Evolutionary conservation across 495 filamentous ascomycete genomes (phyloP).

Genomic region (Hypoxylon rickii): DNA sequence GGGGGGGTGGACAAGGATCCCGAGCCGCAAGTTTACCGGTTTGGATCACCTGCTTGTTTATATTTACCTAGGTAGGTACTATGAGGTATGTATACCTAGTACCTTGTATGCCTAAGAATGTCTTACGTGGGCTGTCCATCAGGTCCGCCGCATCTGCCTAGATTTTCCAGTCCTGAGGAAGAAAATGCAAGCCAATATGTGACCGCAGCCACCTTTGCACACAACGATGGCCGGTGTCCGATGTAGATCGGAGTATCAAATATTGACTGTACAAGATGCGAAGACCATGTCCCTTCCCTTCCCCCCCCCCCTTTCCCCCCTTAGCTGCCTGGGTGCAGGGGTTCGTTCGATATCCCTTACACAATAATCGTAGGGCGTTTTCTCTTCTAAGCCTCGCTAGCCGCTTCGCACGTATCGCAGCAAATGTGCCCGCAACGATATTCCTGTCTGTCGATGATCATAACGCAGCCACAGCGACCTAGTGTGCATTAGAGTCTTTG

Average conservation of each 20-base stretch:
- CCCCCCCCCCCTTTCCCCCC: too few species aligned
- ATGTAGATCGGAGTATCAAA: too few species aligned
- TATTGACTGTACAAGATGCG: too few species aligned
- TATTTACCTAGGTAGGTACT: too few species aligned
- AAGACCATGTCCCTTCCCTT: too few species aligned
- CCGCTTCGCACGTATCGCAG: constrained; percentile 42
- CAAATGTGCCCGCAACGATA: constrained; percentile 49
- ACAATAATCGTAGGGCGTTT: not conserved
- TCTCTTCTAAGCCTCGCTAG: constrained; percentile 30
- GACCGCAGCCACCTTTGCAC: constrained; percentile 4
- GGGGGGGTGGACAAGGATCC: too few species aligned
- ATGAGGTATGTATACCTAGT: not conserved
- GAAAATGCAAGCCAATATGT: constrained; percentile 7
- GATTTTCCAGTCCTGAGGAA: constrained; percentile 9
- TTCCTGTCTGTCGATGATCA: constrained; percentile 45
- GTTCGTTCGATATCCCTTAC: too few species aligned
- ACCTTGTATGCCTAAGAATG: too few species aligned
- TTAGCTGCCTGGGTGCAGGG: too few species aligned
- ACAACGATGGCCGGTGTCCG: constrained; percentile 1
- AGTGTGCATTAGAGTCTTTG: constrained; percentile 5
- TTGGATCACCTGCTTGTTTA: constrained; percentile 11
- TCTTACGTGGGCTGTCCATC: constrained; percentile 6
- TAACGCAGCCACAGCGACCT: constrained; percentile 47
- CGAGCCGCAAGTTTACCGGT: not conserved
- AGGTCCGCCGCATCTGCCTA: constrained; percentile 16